Evolutionary conservation across 2,329 filamentous ascomycete genomes (phyloP).

Genomic region (Didymella segeticola): DNA sequence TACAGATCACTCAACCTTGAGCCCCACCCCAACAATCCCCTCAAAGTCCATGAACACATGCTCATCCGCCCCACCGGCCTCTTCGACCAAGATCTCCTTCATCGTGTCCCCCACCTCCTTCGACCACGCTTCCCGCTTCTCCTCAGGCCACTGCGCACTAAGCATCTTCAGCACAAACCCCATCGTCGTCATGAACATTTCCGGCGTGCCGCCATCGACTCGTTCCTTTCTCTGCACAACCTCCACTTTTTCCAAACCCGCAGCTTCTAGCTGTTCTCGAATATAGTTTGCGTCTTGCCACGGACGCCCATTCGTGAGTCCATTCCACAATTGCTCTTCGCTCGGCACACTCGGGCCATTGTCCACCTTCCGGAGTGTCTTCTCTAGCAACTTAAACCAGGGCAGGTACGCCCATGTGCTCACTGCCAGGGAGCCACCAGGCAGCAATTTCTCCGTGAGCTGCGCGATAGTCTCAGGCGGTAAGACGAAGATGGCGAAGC

Average conservation of each 20-base stretch:
- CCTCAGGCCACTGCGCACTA: slow-evolving; percentile 23
- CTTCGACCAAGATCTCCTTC: slow-evolving; percentile 14
- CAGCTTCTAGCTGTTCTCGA: slow-evolving; percentile 17
- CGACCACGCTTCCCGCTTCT: slow-evolving; percentile 19
- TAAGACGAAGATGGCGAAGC: slow-evolving; percentile 33
- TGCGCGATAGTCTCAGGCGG: slow-evolving; percentile 8
- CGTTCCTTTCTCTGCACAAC: slow-evolving; percentile 10
- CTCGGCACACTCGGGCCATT: slow-evolving; percentile 13
- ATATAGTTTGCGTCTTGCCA: slow-evolving; percentile 25
- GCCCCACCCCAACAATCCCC: slow-evolving; percentile 23
- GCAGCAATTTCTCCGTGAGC: slow-evolving; percentile 11
- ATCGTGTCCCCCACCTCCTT: slow-evolving; percentile 18
- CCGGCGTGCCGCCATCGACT: slow-evolving; percentile 22
- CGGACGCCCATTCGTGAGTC: slow-evolving; percentile 10
- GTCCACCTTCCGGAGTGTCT: slow-evolving; percentile 14
- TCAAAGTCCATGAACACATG: slow-evolving; percentile 22
- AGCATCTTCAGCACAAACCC: slow-evolving; percentile 26
- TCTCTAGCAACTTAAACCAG: slow-evolving; percentile 20
- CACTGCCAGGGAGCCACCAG: slow-evolving; percentile 31
- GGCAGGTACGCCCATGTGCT: slow-evolving; percentile 27
- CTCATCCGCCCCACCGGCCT: slow-evolving; percentile 20
- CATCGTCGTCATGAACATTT: slow-evolving; percentile 24
- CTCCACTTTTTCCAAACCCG: slow-evolving; percentile 26
- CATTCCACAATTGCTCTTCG: slow-evolving; percentile 8
- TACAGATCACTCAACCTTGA: too few species aligned